Base-by-base conservation (phyloP, 306 rosid genomes). In the Acacia confusa region DNA sequence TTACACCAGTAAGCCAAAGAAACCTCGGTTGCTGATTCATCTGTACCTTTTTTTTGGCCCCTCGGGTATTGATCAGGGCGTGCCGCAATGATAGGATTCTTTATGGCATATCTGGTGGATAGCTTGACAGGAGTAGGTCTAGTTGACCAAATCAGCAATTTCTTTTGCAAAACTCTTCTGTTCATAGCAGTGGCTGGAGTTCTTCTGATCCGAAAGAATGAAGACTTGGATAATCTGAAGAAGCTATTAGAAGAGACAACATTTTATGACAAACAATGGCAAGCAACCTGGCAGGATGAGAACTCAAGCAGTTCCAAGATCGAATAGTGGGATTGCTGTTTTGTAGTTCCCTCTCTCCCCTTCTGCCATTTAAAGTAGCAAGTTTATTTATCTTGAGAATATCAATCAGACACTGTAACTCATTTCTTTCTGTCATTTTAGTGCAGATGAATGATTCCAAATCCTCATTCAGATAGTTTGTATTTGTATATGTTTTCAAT, bases 71-170 rank as follows among this genome's bases (percentile, higher is more conserved):
- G 24, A 65, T 74, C 84, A 87, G 90, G 90, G 11, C 90, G 90
- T 0, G 90, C 90, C 0, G 90, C 90, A 6, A 87, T 87, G 90
- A 17, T 87, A 64, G 90, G 90, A 55, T 95, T 93, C 86, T 96
- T 96, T 70, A 93, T 92, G 98, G 97, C 99, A 9, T 96, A 96
- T 84, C 66, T 96, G 13, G 97, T 96, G 43, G 99, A 96, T 89
- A 91, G 99, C 92, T 89, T 96, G 92, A 96, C 98, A 16, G 99
- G 99, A 83, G 98, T 93, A 20, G 99, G 99, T 79, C 84, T 96
- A 81, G 99, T 96, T 27, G 99, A 92, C 72, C 98, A 96, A 92
- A 93, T 87, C 94, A 40, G 94, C 86, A 96, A 96, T 85, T 93
- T 93, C 74, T 85, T 96, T 78, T 96, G 99, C 93, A 96, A 96